Conservation (phyloP, 73 alveolate species). For the Urostyla sp. region DNA sequence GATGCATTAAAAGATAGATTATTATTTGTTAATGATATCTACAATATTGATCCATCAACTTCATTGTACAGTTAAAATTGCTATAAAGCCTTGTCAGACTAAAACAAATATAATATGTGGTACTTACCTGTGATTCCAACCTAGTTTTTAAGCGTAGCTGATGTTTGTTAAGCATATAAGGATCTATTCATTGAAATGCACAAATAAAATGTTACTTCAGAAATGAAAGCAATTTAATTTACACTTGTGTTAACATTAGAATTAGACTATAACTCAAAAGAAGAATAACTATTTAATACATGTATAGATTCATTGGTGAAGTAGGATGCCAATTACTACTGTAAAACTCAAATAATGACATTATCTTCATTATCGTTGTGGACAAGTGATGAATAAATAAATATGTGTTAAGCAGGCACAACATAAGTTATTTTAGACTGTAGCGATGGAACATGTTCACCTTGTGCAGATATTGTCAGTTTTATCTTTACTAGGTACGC, state of each 20-base stretch:
- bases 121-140: constrained; percentile 36
- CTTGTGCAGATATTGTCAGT: constrained; percentile 35
- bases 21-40: constrained; percentile 6
- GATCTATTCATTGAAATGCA: constrained; percentile 10
- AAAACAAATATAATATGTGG: no score
- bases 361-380: constrained; percentile 21
- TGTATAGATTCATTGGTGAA: constrained; percentile 34
- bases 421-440: constrained; percentile 38
- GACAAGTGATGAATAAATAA: background rate
- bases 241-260: constrained; percentile 20
- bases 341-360: background rate
- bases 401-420: constrained; percentile 30
- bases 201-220: background rate
- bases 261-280: constrained; percentile 39
- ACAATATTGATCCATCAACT: background rate
- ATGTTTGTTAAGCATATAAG: constrained; percentile 5
- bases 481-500: constrained; percentile 46
- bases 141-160: background rate
- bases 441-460: constrained; percentile 30
- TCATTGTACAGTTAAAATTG: background rate
- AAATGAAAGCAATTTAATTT: constrained; percentile 18
- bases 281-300: constrained; percentile 16
- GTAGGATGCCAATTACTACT: constrained; percentile 15
- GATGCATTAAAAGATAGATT: constrained; percentile 24
- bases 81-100: background rate